Conservation (phyloP, 345 rosid species). For the Citropsis articulata region DNA sequence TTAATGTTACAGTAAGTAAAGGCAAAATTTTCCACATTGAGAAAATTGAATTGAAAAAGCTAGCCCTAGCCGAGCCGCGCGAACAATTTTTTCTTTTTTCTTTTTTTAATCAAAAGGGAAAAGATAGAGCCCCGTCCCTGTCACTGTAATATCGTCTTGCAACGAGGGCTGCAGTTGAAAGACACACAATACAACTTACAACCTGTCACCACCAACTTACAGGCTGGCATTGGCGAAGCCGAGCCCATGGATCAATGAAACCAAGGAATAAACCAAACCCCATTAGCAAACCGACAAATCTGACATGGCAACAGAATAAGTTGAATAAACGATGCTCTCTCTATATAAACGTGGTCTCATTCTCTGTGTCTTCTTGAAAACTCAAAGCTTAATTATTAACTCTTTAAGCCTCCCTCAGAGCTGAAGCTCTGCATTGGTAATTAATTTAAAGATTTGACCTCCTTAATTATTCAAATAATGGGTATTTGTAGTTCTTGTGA, state of each 20-base stretch:
- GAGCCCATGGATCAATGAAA: conserved; percentile 19
- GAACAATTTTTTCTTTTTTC: too few relatives aligned
- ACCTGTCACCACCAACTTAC: conserved; percentile 58
- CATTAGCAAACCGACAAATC: conserved; percentile 31
- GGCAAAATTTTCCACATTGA: neutral
- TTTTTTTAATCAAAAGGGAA: too few relatives aligned
- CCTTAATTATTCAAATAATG: conserved; percentile 31
- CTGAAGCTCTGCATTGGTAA: too few relatives aligned
- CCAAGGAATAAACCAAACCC: neutral
- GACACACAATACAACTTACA: conserved; percentile 9
- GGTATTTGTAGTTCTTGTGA: conserved; percentile 90
- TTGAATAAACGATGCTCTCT: conserved; percentile 12
- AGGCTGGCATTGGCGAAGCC: conserved; percentile 48
- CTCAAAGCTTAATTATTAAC: neutral
- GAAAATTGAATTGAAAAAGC: neutral
- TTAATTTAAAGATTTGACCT: neutral
- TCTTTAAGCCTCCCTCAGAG: neutral
- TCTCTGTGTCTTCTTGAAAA: conserved; percentile 8
- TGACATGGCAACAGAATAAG: conserved; percentile 35
- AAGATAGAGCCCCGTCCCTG: conserved; percentile 16
- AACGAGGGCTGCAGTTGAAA: conserved; percentile 19
- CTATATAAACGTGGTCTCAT: conserved; percentile 15
- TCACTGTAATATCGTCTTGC: conserved; percentile 31
- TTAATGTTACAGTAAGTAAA: neutral
- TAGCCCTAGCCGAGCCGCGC: too few relatives aligned